These are phyloP conservation scores for Lasiosphaeria hispida DNA, from an alignment of 495 filamentous ascomycete genomes.

Conservation along the genomic window DNA sequence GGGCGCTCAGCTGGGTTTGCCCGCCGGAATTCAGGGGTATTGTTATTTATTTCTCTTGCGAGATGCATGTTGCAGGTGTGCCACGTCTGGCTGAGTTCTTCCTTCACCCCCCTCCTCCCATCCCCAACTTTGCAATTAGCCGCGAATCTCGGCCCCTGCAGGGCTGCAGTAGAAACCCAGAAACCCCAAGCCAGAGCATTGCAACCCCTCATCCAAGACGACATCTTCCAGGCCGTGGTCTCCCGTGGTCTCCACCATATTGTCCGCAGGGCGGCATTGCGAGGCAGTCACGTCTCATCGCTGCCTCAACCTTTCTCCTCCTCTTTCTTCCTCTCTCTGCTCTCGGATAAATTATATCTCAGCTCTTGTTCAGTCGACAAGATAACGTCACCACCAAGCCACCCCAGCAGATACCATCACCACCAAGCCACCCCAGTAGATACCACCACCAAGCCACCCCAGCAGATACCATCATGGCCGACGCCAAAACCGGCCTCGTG, in stretches of 20 bases:
- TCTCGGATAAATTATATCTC: neutral
- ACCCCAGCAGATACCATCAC: neutral
- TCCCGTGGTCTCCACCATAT: constrained; percentile 4
- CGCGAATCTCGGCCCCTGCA: constrained; percentile 16
- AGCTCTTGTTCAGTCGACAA: neutral
- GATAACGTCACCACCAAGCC: neutral
- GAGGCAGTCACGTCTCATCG: neutral
- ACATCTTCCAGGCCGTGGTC: constrained; percentile 10
- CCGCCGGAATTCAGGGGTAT: too few relatives aligned
- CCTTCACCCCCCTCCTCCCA: neutral
- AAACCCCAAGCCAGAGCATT: neutral
- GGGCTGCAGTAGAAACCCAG: neutral
- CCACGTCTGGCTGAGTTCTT: neutral
- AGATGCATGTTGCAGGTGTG: neutral
- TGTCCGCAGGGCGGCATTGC: too few relatives aligned
- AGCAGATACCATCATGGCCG: constrained; percentile 15
- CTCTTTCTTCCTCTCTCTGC: neutral
- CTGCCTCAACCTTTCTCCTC: neutral
- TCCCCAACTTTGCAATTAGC: constrained; percentile 19
- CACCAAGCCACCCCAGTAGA: neutral
- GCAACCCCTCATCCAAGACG: constrained; percentile 10
- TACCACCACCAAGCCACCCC: neutral
- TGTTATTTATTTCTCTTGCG: too few relatives aligned
- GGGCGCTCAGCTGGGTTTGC: too few relatives aligned
- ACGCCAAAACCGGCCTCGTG: constrained; percentile 41